Evolutionary conservation across 805 yeast species (phyloP), one percentile per base, ranked within the genome.

Genomic region (Lipomyces sp.): DNA sequence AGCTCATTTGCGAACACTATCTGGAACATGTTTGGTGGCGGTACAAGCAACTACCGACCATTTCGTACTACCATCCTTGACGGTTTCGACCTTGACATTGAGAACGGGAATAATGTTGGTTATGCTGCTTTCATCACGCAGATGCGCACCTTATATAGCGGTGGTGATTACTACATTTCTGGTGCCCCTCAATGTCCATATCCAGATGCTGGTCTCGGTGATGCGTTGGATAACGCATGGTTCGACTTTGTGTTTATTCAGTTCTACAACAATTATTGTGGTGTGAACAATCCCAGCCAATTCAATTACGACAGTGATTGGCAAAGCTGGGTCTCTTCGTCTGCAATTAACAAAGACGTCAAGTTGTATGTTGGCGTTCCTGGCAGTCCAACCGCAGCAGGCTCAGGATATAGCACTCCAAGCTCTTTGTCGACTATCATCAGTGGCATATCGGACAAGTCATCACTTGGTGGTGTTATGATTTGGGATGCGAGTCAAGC

Each of bases 101-200:
- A 84, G 71, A 83, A 84, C 72, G 79, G 80, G 61, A 70, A 75
- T 57, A 76, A 77, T 62, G 77, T 79, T n/a, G 90, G 90, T 51
- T 84, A 82, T 66, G 81, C 81, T 60, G 85, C 85, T 3, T 77
- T 85, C 64, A 84, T 80, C 11, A 72, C 70, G 51, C 70, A 72
- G 55, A 64, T 78, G 64, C 72, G 79, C 32, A 64, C 66, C 3
- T 76, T 76, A 60, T 82, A 77, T 65, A 80, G 79, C 58, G 71
- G 74, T 45, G 83, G 82, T 72, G 69, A 73, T 34, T 86, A 84
- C 78, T 84, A 84, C 72, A 77, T 87, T 57, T 82, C 88, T 55
- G 89, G 89, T 65, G 86, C 90, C 57, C 91, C 90, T 8, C 90
- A 86, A 75, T 87, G 90, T 76, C 86, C 85, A 7, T 82, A 82